Percentiles rank a stretch among this genome's conserved stretches.
Evolutionary conservation across 768 basidiomycete species (phyloP).

Genomic region (Coprinopsis strossmayeri): DNA sequence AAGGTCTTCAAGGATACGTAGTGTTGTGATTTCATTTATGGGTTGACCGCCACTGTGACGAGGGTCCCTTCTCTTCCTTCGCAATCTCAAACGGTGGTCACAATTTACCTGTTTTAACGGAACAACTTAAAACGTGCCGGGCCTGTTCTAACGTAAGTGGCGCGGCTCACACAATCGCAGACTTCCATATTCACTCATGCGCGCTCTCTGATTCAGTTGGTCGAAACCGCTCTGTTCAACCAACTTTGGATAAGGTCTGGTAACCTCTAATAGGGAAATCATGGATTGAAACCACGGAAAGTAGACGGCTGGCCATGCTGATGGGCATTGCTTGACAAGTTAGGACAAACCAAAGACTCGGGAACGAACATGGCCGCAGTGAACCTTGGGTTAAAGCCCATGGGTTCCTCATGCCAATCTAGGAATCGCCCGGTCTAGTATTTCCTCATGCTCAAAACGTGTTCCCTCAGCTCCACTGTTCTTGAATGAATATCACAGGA

Average conservation of each 20-base stretch:
- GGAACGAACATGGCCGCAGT: background rate
- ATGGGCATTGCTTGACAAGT: conserved; percentile 2
- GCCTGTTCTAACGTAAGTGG: conserved; percentile 2
- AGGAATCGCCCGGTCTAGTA: background rate
- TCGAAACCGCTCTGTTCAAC: too few relatives aligned
- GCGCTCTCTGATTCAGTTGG: background rate
- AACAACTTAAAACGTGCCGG: too few relatives aligned
- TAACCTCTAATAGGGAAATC: background rate
- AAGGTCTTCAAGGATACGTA: too few relatives aligned
- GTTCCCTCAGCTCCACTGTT: too few relatives aligned
- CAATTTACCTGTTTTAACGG: too few relatives aligned
- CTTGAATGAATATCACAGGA: too few relatives aligned
- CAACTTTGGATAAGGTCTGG: background rate
- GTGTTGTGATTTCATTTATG: background rate
- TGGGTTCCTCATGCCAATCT: background rate
- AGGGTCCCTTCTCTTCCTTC: too few relatives aligned
- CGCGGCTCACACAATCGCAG: background rate
- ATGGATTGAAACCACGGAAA: background rate
- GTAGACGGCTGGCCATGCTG: background rate
- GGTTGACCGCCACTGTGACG: too few relatives aligned
- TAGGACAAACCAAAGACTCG: background rate
- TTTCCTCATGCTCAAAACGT: background rate
- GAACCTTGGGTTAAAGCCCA: background rate
- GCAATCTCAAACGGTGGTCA: background rate
- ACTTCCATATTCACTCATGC: background rate